Percentiles rank a stretch among this genome's conserved stretches.
Evolutionary conservation across 805 yeast genomes (phyloP).

Genomic region (Yamadazyma scolyti): DNA sequence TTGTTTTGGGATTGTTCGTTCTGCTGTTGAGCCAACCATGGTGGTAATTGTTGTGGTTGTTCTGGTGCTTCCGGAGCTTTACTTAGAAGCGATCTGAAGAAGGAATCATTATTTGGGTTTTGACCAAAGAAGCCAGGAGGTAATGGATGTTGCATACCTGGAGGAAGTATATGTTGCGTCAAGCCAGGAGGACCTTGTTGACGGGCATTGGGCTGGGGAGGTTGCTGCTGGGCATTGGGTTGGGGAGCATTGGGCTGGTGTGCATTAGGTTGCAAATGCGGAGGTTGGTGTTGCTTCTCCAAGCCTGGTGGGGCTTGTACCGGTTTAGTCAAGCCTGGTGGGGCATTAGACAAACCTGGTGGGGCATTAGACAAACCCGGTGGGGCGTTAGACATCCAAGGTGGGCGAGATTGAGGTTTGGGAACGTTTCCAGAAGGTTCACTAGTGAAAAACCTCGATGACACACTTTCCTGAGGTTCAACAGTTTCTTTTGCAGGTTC

Average conservation of each 20-base stretch:
- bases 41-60: conserved; percentile 17
- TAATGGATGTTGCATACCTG: conserved; percentile 4
- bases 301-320: conserved; percentile 6
- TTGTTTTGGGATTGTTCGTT: conserved; percentile 1
- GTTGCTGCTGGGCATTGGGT: conserved; percentile 8
- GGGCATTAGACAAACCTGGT: background rate
- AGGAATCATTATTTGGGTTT: conserved; percentile 33
- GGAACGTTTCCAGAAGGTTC: conserved; percentile 1
- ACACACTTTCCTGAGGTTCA: conserved; percentile 3
- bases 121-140: conserved; percentile 4
- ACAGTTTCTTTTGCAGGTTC: conserved; percentile 1
- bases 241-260: conserved; percentile 5
- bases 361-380: too few species aligned
- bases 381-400: conserved; percentile 6
- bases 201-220: conserved; percentile 9
- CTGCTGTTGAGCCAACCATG: conserved; percentile 20
- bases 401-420: conserved; percentile 9
- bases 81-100: conserved; percentile 44
- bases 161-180: conserved; percentile 8
- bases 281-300: conserved; percentile 12
- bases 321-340: conserved; percentile 8
- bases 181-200: conserved; percentile 7
- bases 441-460: conserved; percentile 13
- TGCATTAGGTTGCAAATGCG: conserved; percentile 5
- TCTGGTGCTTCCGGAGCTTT: conserved; percentile 9